Evolutionary conservation across 2,329 filamentous ascomycete species (phyloP).

Genomic region (Leptosphaerulina australis): DNA sequence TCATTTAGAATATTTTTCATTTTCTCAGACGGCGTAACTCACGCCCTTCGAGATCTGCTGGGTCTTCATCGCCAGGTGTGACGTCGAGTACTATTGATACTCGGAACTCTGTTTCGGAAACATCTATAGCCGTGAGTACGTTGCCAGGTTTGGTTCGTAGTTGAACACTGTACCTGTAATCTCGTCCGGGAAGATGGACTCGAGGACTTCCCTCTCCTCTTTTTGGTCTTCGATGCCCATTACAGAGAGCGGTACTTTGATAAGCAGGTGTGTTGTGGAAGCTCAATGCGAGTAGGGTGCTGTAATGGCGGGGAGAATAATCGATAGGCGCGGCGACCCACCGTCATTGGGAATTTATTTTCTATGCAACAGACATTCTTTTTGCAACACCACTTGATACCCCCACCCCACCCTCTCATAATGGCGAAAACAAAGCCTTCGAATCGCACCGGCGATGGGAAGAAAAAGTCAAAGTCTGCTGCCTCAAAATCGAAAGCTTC

Average conservation of each 20-base stretch:
- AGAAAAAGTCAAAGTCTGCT: constrained; percentile 42
- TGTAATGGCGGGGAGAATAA: constrained; percentile 16
- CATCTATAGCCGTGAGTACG: constrained; percentile 62
- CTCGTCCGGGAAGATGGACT: constrained; percentile 97
- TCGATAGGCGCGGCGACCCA: constrained; percentile 6
- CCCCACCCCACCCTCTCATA: constrained; percentile 21
- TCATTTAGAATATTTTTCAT: constrained; percentile 4
- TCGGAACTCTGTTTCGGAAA: constrained; percentile 87
- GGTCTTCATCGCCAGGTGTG: constrained; percentile 59
- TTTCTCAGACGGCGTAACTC: constrained; percentile 18
- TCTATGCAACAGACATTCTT: background rate
- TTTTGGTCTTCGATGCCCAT: constrained; percentile 79
- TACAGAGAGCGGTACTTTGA: constrained; percentile 13
- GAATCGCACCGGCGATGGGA: constrained; percentile 46
- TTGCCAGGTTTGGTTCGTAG: background rate
- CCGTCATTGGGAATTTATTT: constrained; percentile 1
- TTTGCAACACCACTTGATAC: constrained; percentile 6
- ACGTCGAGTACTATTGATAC: constrained; percentile 86
- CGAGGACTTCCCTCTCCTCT: constrained; percentile 96
- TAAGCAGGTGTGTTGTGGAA: constrained; percentile 11
- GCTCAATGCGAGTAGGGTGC: constrained; percentile 9
- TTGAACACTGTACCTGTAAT: constrained; percentile 72
- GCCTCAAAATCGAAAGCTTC: constrained; percentile 57
- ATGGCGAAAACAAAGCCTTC: constrained; percentile 62
- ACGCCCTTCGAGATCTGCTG: constrained; percentile 65